Conservation (phyloP, 345 rosid genomes). For the Atalantia buxifolia region DNA sequence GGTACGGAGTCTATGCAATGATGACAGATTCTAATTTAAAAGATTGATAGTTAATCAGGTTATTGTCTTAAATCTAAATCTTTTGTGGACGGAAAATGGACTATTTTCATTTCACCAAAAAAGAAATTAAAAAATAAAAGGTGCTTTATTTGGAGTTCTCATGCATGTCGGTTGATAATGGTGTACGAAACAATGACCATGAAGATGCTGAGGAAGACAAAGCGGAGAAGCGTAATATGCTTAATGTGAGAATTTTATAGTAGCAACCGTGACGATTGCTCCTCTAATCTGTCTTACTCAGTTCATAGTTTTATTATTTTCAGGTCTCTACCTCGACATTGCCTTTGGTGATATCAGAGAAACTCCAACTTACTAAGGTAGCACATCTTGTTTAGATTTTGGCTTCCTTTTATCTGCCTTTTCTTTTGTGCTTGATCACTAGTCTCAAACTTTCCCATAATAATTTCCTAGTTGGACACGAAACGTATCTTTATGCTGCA, state of each 20-base stretch:
- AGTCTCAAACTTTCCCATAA: constrained; percentile 6
- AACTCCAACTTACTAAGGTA: constrained; percentile 86
- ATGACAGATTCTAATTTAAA: neutral
- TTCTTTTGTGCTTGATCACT: neutral
- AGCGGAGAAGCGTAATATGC: constrained; percentile 41
- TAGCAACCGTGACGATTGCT: constrained; percentile 8
- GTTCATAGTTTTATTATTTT: constrained; percentile 20
- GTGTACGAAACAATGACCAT: constrained; percentile 45
- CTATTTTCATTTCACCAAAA: neutral
- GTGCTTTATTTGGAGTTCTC: constrained; percentile 2
- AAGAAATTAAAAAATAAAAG: neutral
- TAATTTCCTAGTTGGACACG: neutral
- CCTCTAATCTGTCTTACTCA: constrained; percentile 12
- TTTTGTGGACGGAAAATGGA: constrained; percentile 1
- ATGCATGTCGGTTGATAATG: constrained; percentile 11
- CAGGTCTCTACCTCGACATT: constrained; percentile 72
- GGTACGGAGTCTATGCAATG: constrained; percentile 30
- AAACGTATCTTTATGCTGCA: neutral
- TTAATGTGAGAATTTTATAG: constrained; percentile 51
- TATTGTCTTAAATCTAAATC: neutral
- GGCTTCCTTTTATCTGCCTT: neutral
- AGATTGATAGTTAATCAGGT: neutral
- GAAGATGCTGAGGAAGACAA: constrained; percentile 46
- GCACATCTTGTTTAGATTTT: constrained; percentile 13
- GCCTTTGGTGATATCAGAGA: constrained; percentile 90